Conservation (phyloP, 768 basidiomycete genomes). For the Boletus subparvulus region DNA sequence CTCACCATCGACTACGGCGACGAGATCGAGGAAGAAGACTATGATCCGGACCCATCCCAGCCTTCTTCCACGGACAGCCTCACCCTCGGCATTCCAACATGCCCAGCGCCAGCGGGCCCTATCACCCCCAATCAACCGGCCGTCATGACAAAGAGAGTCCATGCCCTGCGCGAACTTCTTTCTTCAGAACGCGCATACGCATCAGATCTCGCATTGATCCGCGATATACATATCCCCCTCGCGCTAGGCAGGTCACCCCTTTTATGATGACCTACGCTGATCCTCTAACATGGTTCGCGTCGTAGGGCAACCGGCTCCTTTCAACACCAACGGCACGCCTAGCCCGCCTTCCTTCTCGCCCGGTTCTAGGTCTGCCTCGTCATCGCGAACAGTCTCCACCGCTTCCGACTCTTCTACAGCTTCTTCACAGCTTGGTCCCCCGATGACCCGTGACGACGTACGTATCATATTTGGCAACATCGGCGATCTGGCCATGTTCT, state of each 20-base stretch:
- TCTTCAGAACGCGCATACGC: slow-evolving; percentile 81
- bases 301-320: slow-evolving; percentile 42
- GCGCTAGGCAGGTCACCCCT: slow-evolving; percentile 58
- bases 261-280: not conserved
- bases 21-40: slow-evolving; percentile 30
- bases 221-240: slow-evolving; percentile 75
- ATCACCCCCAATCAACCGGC: slow-evolving; percentile 33
- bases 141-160: slow-evolving; percentile 63
- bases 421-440: slow-evolving; percentile 48
- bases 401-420: slow-evolving; percentile 53
- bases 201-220: slow-evolving; percentile 76
- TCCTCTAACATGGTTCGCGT: slow-evolving; percentile 10
- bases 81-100: slow-evolving; percentile 14
- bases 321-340: slow-evolving; percentile 29
- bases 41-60: slow-evolving; percentile 24
- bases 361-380: slow-evolving; percentile 37
- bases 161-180: slow-evolving; percentile 75
- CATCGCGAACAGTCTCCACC: slow-evolving; percentile 41
- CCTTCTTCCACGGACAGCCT: slow-evolving; percentile 30
- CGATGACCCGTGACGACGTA: slow-evolving; percentile 71
- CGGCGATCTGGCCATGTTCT: slow-evolving; percentile 67
- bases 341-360: slow-evolving; percentile 30
- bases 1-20: slow-evolving; percentile 20
- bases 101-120: slow-evolving; percentile 5
- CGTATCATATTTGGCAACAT: slow-evolving; percentile 78